Percentiles rank a stretch among this genome's conserved stretches.
Evolutionary conservation across 495 filamentous ascomycete genomes (phyloP).

Genomic region (Penicillium paxilli): DNA sequence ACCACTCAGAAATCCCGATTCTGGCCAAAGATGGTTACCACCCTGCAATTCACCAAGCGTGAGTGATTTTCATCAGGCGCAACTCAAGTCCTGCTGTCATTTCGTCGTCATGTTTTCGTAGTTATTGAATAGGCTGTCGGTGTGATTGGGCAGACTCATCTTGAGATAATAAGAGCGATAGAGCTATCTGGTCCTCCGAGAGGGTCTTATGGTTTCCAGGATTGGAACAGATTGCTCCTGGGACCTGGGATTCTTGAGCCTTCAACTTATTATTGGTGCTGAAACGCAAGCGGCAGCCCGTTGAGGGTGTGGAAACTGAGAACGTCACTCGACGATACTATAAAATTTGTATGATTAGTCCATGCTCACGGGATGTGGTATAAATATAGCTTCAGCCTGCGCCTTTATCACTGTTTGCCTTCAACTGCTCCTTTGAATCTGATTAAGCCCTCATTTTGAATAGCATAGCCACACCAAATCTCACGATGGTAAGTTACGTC

Average conservation of each 20-base stretch:
- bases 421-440: neutral
- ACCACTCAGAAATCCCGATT: too few relatives aligned
- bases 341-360: neutral
- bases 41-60: too few relatives aligned
- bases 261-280: neutral
- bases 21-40: too few relatives aligned
- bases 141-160: too few relatives aligned
- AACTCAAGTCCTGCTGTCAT: neutral
- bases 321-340: neutral
- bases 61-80: too few relatives aligned
- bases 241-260: neutral
- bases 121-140: too few relatives aligned
- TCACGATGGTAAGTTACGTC: neutral
- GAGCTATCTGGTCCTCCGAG: neutral
- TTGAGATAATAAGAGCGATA: neutral
- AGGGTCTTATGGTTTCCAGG: neutral
- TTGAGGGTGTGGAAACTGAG: neutral
- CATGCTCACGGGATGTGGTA: neutral
- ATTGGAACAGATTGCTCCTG: neutral
- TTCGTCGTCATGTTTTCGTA: neutral
- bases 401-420: neutral
- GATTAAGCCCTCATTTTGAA: neutral
- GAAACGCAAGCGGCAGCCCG: neutral
- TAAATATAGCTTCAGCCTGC: neutral
- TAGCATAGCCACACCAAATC: neutral